Base-by-base conservation (phyloP, 23 red algal species). In the Gracilaria gracilis region DNA sequence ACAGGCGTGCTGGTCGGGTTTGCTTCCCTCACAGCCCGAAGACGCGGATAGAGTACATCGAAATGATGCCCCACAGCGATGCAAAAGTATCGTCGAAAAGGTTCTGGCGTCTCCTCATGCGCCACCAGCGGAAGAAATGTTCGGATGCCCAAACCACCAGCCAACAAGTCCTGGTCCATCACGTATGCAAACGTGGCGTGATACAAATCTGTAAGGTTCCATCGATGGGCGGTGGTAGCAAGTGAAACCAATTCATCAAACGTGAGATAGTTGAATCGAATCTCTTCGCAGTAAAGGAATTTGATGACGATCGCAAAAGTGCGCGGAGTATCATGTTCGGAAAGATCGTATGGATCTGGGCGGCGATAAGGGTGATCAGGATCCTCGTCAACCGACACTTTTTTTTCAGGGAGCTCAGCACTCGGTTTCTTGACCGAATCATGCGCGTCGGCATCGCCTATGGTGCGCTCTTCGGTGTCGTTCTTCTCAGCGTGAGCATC, bases 11-110 rank as follows among this genome's bases (percentile, higher is more conserved):
- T n/a, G 24, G 23, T 31, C 34, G 86, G 86, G 14, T 40, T 59
- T 20, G 70, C 47, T 31, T 62, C 23, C 28, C 19, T 37, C 21
- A 67, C 24, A 16, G 86, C 86, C 14, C 72, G 69, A 14, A 89
- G 72, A 8, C 86, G 47, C 42, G 86, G 75, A 39, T 80, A 89
- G 46, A 89, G 46, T 40, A 89, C 86, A 33, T 89, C 86, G 55
- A 89, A 89, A 46, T 89, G 86, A 75, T 89, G 86, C 17, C 86
- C 86, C 38, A 89, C 86, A 1, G 86, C 86, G 23, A 89, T 89
- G 50, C 86, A 89, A 89, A 89, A 78, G 49, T 89, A 89, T 9
- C 86, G 69, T 31, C 86, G 86, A 66, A 89, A 89, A 15, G 50
- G 51, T 42, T 89, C 86, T 16, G 86, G 86, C 3, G 86, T 89